Evolutionary conservation across 176 grass and related monocot species (phyloP).

Genomic region (Oryza coarctata): DNA sequence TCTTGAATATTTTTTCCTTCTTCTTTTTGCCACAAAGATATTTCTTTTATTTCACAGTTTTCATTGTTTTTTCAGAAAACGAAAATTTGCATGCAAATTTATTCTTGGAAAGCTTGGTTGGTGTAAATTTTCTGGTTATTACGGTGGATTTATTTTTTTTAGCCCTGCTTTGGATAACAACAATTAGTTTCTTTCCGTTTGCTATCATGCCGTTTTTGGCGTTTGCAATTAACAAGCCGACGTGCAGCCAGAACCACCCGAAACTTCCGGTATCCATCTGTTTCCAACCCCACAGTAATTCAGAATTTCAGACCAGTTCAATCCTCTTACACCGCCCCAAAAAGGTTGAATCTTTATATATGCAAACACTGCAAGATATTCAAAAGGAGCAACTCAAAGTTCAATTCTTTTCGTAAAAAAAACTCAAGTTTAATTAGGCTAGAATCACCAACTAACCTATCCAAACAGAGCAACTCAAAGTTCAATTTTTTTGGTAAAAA

Average conservation of each 20-base stretch:
- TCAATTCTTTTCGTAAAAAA: background rate
- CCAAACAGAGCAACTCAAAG: background rate
- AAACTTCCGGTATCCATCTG: constrained; percentile 18
- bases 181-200: constrained; percentile 12
- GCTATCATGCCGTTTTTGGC: constrained; percentile 27
- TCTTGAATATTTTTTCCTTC: background rate
- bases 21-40: background rate
- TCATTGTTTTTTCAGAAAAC: background rate
- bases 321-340: background rate
- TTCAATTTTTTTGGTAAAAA: background rate
- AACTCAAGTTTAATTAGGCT: background rate
- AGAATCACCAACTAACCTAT: background rate
- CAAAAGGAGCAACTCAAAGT: background rate
- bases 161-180: background rate
- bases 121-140: background rate
- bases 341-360: constrained; percentile 4
- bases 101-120: background rate
- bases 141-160: background rate
- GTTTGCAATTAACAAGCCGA: constrained; percentile 27
- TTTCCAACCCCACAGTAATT: constrained; percentile 13
- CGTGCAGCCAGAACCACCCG: background rate
- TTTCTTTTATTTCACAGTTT: background rate
- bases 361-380: background rate
- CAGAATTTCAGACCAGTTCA: background rate
- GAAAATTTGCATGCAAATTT: background rate